These are phyloP conservation scores for Globisporangium polare DNA, from an alignment of 352 stramenopile species.

Conservation along the genomic window DNA sequence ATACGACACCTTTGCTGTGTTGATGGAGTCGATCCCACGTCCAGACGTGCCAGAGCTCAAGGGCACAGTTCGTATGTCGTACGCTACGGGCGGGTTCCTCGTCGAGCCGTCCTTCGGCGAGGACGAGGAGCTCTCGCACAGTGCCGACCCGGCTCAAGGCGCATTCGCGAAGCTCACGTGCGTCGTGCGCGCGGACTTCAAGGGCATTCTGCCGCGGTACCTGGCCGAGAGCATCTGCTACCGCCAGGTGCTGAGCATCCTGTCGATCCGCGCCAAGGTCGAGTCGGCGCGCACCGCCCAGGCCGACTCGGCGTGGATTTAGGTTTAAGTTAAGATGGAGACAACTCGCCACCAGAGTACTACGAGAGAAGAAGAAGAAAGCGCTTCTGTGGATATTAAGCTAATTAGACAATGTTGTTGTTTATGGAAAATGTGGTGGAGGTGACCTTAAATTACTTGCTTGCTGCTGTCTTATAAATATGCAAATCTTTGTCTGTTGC, in stretches of 20 bases:
- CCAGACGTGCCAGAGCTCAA: constrained; percentile 66
- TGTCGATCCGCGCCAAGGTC: constrained; percentile 43
- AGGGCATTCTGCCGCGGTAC: constrained; percentile 56
- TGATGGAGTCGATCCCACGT: constrained; percentile 65
- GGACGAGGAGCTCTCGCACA: constrained; percentile 18
- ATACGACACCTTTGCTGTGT: constrained; percentile 55
- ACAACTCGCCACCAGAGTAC: not conserved
- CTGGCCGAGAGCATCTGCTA: constrained; percentile 76
- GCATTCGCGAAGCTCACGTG: constrained; percentile 44
- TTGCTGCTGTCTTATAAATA: not conserved
- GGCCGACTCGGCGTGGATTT: constrained; percentile 25
- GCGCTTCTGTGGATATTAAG: not conserved
- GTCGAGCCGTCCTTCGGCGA: constrained; percentile 43
- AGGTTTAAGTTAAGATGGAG: constrained; percentile 4
- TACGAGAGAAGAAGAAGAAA: not conserved
- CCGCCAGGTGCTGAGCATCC: constrained; percentile 64
- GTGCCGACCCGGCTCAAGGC: constrained; percentile 7
- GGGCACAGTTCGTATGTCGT: constrained; percentile 67
- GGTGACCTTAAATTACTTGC: not conserved
- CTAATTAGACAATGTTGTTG: not conserved
- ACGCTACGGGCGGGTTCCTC: constrained; percentile 64
- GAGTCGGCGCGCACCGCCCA: constrained; percentile 26
- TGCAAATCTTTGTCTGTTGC: not conserved
- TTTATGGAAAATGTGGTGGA: not conserved
- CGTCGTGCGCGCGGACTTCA: constrained; percentile 57